A percentile compares a stretch with the other conserved stretches of the same genome.
phyloP scores from a whole-genome alignment of 192 early-diverging fungal species.

The Umbelopsis isabellina region DNA sequence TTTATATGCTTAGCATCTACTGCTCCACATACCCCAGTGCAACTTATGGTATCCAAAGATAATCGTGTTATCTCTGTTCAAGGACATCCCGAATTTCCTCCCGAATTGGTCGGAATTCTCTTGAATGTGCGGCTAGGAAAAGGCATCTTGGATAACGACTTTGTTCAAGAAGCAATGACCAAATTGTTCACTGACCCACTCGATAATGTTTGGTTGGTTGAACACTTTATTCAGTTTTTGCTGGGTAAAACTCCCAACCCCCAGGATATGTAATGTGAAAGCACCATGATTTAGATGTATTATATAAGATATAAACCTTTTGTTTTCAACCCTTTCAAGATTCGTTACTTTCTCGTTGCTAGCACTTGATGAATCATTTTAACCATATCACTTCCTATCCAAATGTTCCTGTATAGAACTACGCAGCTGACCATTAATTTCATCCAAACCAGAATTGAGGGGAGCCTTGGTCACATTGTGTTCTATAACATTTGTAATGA shows the following conservation, averaged over 20 bases:
- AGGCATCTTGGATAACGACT: slow-evolving; percentile 40
- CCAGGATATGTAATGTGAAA: no score
- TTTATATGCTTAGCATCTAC: slow-evolving; percentile 64
- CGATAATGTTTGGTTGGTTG: slow-evolving; percentile 41
- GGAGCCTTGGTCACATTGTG: not conserved
- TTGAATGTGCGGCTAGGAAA: slow-evolving; percentile 34
- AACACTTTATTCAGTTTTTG: slow-evolving; percentile 31
- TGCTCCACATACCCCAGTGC: slow-evolving; percentile 51
- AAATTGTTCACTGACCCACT: slow-evolving; percentile 19
- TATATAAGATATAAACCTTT: not conserved
- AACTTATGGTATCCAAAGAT: slow-evolving; percentile 63
- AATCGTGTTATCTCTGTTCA: slow-evolving; percentile 64
- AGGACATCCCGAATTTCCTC: slow-evolving; percentile 72
- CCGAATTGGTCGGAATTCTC: slow-evolving; percentile 45
- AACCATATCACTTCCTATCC: no score
- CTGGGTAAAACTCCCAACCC: not conserved
- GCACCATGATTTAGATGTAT: no score
- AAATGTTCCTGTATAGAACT: not conserved
- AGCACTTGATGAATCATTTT: no score
- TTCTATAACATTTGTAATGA: not conserved
- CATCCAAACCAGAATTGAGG: not conserved
- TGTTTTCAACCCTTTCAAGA: not conserved
- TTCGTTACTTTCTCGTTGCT: not conserved
- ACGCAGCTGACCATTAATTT: not conserved
- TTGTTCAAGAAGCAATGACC: slow-evolving; percentile 28